These are phyloP conservation scores for Ceratocystis colombiana DNA, from an alignment of 2,329 filamentous ascomycete species.

Conservation along the genomic window DNA sequence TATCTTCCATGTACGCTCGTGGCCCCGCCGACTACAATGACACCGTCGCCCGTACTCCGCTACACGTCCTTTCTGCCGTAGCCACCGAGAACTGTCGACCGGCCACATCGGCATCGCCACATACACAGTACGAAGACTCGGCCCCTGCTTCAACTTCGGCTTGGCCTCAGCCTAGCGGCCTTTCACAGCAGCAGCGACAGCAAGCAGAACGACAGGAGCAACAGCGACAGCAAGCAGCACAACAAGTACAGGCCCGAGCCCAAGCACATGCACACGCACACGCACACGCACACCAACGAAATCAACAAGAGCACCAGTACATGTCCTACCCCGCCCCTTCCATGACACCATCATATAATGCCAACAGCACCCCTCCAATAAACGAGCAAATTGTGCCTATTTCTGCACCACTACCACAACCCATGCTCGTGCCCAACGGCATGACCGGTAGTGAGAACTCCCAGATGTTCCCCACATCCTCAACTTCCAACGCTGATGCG, in stretches of 20 bases:
- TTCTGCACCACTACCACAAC: not conserved
- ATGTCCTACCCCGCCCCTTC: not conserved
- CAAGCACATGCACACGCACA: not conserved
- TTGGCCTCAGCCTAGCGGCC: not conserved
- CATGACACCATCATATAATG: not conserved
- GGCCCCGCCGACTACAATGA: not conserved
- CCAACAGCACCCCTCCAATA: not conserved
- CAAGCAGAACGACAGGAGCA: not conserved
- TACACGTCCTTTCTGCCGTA: conserved; percentile 23
- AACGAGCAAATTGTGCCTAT: not conserved
- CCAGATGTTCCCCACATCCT: not conserved
- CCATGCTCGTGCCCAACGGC: conserved; percentile 1
- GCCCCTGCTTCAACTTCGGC: not conserved
- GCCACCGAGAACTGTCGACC: conserved; percentile 11
- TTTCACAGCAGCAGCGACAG: conserved; percentile 13
- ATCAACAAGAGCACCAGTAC: not conserved
- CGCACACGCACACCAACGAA: not conserved
- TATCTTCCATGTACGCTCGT: conserved; percentile 7
- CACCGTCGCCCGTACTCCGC: conserved; percentile 13
- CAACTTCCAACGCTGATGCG: not conserved
- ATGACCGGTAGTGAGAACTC: not conserved
- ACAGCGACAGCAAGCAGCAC: conserved; percentile 4
- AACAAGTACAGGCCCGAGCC: not conserved
- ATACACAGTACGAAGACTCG: not conserved
- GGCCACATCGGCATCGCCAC: not conserved